A percentile compares a stretch with the other conserved stretches of the same genome.
Conservation (phyloP, 176 grass and related monocot species). For the Carex parvula region DNA sequence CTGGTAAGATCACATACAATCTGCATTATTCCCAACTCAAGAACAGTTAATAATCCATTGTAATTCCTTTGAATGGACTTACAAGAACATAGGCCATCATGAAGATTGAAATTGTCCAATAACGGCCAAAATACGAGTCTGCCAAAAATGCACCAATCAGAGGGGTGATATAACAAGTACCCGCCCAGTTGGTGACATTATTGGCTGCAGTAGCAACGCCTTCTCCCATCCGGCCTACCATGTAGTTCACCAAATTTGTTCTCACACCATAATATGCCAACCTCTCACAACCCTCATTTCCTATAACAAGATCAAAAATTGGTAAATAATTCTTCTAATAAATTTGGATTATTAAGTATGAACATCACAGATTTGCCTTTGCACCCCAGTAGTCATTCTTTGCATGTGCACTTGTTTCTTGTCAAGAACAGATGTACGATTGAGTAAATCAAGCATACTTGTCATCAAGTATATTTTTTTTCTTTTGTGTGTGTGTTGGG, state of each 20-base stretch:
- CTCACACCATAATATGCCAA: constrained; percentile 87
- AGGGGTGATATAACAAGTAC: constrained; percentile 78
- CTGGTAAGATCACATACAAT: background rate
- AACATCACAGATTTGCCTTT: background rate
- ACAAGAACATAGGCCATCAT: constrained; percentile 76
- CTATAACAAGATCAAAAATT: constrained; percentile 21
- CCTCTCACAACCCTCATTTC: constrained; percentile 79
- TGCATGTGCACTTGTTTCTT: background rate
- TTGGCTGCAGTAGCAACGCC: constrained; percentile 42
- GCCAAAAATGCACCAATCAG: constrained; percentile 74
- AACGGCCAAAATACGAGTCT: constrained; percentile 69
- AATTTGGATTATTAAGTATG: background rate
- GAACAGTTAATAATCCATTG: background rate
- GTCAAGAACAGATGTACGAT: background rate
- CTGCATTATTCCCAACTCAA: background rate
- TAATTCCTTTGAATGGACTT: background rate
- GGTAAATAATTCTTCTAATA: background rate
- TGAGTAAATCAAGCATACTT: background rate
- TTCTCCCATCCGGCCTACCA: constrained; percentile 43
- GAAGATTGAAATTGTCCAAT: constrained; percentile 69
- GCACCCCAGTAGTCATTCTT: background rate
- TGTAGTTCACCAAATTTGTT: constrained; percentile 78
- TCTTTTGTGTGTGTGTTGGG: no score
- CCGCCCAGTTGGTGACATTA: constrained; percentile 69
- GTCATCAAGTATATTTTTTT: background rate